Evolutionary conservation across 2,329 filamentous ascomycete species (phyloP).

Genomic region (Colletotrichum shisoi): DNA sequence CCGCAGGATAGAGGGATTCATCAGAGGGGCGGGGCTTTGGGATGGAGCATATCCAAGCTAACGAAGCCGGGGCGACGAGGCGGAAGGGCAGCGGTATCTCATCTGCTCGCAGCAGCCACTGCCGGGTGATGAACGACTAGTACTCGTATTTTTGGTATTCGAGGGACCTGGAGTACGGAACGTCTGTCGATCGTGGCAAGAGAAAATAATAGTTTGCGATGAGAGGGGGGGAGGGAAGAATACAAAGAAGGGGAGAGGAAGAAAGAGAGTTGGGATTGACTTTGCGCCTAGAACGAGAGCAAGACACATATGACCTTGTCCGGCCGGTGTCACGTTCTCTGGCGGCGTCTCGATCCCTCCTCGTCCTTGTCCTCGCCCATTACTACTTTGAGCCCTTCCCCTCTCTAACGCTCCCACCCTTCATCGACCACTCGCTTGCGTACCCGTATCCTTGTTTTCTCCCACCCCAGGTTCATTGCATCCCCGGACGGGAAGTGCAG

Average conservation of each 20-base stretch:
- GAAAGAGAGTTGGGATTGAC: slow-evolving; percentile 36
- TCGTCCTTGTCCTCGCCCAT: slow-evolving; percentile 14
- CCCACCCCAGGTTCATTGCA: slow-evolving; percentile 16
- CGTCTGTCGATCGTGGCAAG: background rate
- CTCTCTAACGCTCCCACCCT: background rate
- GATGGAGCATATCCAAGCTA: slow-evolving; percentile 23
- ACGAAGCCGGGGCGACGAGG: slow-evolving; percentile 28
- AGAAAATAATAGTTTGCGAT: background rate
- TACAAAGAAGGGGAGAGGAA: slow-evolving; percentile 8
- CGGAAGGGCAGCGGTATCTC: slow-evolving; percentile 21
- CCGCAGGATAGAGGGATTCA: slow-evolving; percentile 33
- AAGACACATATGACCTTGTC: slow-evolving; percentile 14
- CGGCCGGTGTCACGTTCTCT: slow-evolving; percentile 28
- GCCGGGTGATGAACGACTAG: slow-evolving; percentile 12
- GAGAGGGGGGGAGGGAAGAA: background rate
- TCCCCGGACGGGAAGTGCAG: slow-evolving; percentile 29
- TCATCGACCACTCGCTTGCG: slow-evolving; percentile 13
- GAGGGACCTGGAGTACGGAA: background rate
- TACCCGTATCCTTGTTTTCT: slow-evolving; percentile 35
- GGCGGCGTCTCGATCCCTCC: slow-evolving; percentile 9
- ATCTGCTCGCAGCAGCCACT: slow-evolving; percentile 29
- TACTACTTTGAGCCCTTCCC: slow-evolving; percentile 15
- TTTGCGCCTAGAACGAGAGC: slow-evolving; percentile 30
- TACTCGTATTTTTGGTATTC: no score
- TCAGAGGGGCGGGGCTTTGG: slow-evolving; percentile 32